Evolutionary conservation across 345 rosid species (phyloP).

Genomic region (Corymbia maculata): DNA sequence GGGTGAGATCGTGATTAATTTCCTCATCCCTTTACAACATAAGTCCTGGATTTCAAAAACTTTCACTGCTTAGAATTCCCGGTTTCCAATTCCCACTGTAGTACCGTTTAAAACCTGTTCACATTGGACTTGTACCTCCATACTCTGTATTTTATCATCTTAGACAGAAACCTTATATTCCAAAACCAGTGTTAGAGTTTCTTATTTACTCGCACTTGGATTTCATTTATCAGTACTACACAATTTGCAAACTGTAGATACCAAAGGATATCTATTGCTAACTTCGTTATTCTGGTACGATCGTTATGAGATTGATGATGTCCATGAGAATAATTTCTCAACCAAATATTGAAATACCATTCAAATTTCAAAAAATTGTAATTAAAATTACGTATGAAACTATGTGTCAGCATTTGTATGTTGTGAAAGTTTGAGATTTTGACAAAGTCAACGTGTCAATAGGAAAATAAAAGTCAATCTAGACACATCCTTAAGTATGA

Average conservation of each 20-base stretch:
- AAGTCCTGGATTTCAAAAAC: not conserved
- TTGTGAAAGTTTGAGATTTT: not conserved
- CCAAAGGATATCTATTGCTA: not conserved
- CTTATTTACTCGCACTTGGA: not conserved
- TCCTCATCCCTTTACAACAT: not conserved
- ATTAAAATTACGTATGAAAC: not conserved
- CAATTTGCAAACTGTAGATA: not conserved
- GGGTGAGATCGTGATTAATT: not conserved
- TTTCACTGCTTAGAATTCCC: not conserved
- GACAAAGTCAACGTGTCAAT: not conserved
- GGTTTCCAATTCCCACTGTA: not conserved
- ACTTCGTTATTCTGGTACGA: not conserved
- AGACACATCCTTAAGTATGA: not conserved
- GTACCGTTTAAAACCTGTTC: not conserved
- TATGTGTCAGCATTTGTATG: not conserved
- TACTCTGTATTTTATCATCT: not conserved
- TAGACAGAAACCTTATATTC: not conserved
- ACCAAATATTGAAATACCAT: not conserved
- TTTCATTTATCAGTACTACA: not conserved
- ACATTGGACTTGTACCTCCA: not conserved
- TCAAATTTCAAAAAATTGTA: not conserved
- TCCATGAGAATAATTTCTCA: not conserved
- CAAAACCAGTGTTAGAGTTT: not conserved
- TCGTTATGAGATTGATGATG: not conserved
- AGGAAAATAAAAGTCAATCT: not conserved